Percentiles rank a stretch among this genome's conserved stretches.
These are phyloP conservation scores for Blepharisma japonicum DNA, from an alignment of 73 alveolate genomes.

Conservation along the genomic window DNA sequence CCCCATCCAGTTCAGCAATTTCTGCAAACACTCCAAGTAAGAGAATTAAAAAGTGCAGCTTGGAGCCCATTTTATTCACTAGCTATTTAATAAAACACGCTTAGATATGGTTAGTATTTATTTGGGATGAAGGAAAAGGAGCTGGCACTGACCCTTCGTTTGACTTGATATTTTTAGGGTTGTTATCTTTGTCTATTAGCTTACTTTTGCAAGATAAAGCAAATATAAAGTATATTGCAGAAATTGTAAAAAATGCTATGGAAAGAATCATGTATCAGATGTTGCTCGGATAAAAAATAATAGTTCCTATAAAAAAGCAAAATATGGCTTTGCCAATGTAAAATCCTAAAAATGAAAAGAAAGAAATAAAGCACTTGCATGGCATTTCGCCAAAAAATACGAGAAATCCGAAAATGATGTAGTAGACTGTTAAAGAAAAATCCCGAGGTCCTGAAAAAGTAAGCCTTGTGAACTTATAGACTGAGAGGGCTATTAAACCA, in stretches of 20 bases:
- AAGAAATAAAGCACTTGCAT: background rate
- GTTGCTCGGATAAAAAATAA: background rate
- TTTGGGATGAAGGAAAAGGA: no score
- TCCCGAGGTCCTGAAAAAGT: background rate
- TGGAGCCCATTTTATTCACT: no score
- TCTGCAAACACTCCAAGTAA: background rate
- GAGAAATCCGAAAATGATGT: background rate
- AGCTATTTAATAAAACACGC: no score
- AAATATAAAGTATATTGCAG: conserved; percentile 15
- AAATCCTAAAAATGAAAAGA: background rate
- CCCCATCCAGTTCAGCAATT: conserved; percentile 66
- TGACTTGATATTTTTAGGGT: no score
- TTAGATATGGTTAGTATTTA: no score
- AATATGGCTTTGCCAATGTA: conserved; percentile 11
- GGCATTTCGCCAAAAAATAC: conserved; percentile 27
- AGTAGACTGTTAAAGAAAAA: conserved; percentile 5
- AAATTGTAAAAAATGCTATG: background rate
- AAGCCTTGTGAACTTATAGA: background rate
- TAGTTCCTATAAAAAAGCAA: background rate
- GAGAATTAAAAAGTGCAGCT: no score
- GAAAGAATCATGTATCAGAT: background rate
- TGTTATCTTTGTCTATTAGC: no score
- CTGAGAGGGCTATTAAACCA: background rate
- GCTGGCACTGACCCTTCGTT: no score
- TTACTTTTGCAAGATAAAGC: background rate